Evolutionary conservation across 2,329 filamentous ascomycete genomes (phyloP).

Genomic region (Karstenula rhodostoma): DNA sequence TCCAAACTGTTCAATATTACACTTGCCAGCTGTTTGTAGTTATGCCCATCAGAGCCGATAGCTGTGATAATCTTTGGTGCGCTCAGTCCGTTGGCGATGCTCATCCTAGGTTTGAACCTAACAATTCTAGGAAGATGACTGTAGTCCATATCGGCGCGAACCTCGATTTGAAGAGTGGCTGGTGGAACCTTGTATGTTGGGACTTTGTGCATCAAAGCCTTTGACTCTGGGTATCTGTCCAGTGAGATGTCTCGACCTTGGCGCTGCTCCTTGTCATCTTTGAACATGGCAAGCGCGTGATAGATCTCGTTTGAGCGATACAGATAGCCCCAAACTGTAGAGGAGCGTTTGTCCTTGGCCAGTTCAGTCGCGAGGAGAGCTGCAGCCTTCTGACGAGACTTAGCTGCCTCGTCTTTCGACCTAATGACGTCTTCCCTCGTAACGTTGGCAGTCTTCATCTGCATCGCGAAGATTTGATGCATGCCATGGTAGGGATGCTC

Average conservation of each 20-base stretch:
- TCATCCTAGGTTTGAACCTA: slow-evolving; percentile 77
- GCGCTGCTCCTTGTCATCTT: slow-evolving; percentile 71
- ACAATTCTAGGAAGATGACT: slow-evolving; percentile 75
- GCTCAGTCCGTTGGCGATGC: slow-evolving; percentile 88
- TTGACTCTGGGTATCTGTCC: slow-evolving; percentile 69
- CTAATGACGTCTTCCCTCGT: slow-evolving; percentile 56
- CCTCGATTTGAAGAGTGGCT: slow-evolving; percentile 83
- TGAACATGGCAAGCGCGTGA: slow-evolving; percentile 69
- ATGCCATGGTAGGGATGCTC: slow-evolving; percentile 97
- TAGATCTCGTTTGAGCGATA: slow-evolving; percentile 76
- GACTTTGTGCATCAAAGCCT: slow-evolving; percentile 69
- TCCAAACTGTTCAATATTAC: background rate
- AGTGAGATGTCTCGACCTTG: slow-evolving; percentile 70
- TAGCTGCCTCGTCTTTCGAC: slow-evolving; percentile 75
- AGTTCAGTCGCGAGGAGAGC: slow-evolving; percentile 71
- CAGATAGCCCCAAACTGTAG: slow-evolving; percentile 73
- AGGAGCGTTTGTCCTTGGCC: slow-evolving; percentile 58
- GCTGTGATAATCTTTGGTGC: slow-evolving; percentile 92
- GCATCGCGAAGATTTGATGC: slow-evolving; percentile 87
- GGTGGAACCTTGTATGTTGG: slow-evolving; percentile 78
- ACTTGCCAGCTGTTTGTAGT: slow-evolving; percentile 82
- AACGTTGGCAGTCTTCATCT: slow-evolving; percentile 64
- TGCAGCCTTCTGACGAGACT: slow-evolving; percentile 78
- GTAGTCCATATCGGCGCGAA: slow-evolving; percentile 79
- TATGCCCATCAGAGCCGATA: slow-evolving; percentile 76